Percentiles rank a stretch among this genome's conserved stretches.
Evolutionary conservation across 1,139 yeast species (phyloP).

Genomic region (Magnusiomyces ingens): DNA sequence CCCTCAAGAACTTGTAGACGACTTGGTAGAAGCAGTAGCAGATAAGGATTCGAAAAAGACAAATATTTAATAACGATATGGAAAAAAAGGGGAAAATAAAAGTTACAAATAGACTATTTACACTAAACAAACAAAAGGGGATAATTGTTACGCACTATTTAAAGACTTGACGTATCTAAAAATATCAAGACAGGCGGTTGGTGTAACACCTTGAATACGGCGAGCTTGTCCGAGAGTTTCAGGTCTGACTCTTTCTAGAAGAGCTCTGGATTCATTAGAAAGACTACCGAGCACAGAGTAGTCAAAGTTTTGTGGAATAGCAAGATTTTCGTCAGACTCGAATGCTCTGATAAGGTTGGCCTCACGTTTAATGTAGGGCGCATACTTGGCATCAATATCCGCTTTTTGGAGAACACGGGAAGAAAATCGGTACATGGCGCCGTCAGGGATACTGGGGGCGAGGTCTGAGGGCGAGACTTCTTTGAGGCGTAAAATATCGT

Average conservation of each 20-base stretch:
- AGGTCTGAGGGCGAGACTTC: slow-evolving; percentile 31
- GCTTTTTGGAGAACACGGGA: slow-evolving; percentile 52
- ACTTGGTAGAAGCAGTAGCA: neutral
- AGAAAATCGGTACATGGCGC: slow-evolving; percentile 33
- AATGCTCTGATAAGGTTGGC: slow-evolving; percentile 65
- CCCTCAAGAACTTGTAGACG: neutral
- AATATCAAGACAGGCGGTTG: slow-evolving; percentile 41
- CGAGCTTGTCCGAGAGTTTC: slow-evolving; percentile 91
- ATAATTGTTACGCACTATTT: neutral
- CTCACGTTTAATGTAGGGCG: slow-evolving; percentile 74
- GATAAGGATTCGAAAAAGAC: neutral
- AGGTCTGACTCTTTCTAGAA: slow-evolving; percentile 73
- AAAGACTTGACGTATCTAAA: slow-evolving; percentile 24
- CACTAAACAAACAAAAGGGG: neutral
- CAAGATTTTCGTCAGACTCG: slow-evolving; percentile 70
- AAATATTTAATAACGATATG: neutral
- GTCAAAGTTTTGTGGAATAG: slow-evolving; percentile 58
- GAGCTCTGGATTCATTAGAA: slow-evolving; percentile 66
- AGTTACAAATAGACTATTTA: neutral
- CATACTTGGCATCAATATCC: slow-evolving; percentile 75
- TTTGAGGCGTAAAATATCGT: slow-evolving; percentile 47
- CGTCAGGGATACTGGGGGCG: neutral
- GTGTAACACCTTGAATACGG: slow-evolving; percentile 89
- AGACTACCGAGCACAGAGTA: slow-evolving; percentile 48
- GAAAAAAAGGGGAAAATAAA: neutral